Evolutionary conservation across 2,329 filamentous ascomycete genomes (phyloP).

Genomic region (Xylaria sp.): DNA sequence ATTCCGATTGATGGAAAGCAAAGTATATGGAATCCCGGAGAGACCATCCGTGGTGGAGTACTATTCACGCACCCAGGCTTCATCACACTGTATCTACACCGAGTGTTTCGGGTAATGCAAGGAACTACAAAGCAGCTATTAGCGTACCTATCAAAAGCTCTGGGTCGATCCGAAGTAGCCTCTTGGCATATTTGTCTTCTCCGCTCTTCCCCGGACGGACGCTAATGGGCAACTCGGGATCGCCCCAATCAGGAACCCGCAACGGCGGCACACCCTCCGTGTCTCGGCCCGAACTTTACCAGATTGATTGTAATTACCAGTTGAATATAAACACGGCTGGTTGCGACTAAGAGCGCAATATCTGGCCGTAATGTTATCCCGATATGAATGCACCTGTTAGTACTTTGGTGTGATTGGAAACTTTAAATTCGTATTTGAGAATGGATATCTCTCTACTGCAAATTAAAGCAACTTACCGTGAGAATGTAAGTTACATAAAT

Average conservation of each 20-base stretch:
- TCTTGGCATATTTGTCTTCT: constrained; percentile 24
- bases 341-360: background rate
- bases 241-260: constrained; percentile 18
- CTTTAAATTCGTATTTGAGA: background rate
- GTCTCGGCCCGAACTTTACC: background rate
- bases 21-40: background rate
- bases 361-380: background rate
- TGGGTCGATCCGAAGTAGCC: background rate
- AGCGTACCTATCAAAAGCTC: constrained; percentile 25
- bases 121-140: constrained; percentile 5
- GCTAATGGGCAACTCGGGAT: background rate
- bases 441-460: background rate
- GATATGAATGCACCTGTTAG: background rate
- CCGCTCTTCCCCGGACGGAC: constrained; percentile 24
- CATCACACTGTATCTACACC: constrained; percentile 4
- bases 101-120: constrained; percentile 7
- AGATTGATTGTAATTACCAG: background rate
- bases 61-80: background rate
- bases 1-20: constrained; percentile 37
- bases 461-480: background rate
- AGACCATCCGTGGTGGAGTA: background rate
- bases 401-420: background rate
- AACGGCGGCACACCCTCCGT: constrained; percentile 31
- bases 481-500: background rate
- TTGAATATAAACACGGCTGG: background rate